phyloP scores from a whole-genome alignment of 2,329 filamentous ascomycete genomes.

The Botrytis galanthina region DNA sequence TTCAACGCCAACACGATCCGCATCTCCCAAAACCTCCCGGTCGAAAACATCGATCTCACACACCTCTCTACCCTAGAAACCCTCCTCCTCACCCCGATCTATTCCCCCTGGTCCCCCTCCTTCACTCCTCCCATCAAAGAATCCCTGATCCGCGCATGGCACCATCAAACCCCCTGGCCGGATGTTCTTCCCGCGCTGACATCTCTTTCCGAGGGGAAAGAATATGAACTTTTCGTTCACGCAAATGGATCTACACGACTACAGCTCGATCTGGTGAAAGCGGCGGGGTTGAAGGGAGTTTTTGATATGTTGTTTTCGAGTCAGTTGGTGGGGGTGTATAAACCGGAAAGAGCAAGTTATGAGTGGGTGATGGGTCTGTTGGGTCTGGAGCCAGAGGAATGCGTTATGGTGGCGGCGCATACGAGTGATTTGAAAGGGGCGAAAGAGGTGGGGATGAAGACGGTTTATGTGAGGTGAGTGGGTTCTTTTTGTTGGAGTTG shows the following conservation, averaged over 20 bases:
- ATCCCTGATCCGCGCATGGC: neutral
- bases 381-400: neutral
- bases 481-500: neutral
- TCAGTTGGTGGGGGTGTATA: neutral
- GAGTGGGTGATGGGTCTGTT: neutral
- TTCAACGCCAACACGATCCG: neutral
- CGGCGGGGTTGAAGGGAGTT: neutral
- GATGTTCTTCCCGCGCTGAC: neutral
- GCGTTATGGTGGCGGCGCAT: neutral
- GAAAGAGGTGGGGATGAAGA: neutral
- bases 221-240: neutral
- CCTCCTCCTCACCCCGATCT: neutral
- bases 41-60: neutral
- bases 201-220: neutral
- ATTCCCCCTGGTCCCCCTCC: neutral
- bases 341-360: neutral
- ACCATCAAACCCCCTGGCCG: neutral
- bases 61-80: neutral
- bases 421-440: neutral
- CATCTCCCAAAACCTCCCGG: neutral
- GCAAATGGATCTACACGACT: neutral
- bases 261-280: neutral
- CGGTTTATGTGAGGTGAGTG: neutral
- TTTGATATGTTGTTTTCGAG: neutral
- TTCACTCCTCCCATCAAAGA: neutral